phyloP scores from a whole-genome alignment of 768 basidiomycete species.

The Mycena filopes region DNA sequence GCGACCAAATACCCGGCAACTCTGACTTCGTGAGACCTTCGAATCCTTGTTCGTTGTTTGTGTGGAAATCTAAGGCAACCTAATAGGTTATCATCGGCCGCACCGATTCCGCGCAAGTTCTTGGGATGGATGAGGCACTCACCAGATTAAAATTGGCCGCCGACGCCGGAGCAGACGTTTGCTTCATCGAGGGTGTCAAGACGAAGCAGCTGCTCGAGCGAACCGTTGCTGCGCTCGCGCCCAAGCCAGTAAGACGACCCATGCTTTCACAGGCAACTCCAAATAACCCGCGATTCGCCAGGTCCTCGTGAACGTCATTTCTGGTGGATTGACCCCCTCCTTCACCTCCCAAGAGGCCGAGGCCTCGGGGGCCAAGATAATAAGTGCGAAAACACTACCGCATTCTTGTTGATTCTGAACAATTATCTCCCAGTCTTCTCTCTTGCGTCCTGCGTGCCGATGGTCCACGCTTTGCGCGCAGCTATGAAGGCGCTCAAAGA shows the following conservation, averaged over 20 bases:
- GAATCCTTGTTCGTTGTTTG: neutral
- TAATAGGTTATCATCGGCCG: constrained; percentile 75
- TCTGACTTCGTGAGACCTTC: constrained; percentile 73
- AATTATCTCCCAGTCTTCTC: constrained; percentile 66
- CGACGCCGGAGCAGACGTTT: constrained; percentile 81
- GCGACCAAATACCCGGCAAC: constrained; percentile 77
- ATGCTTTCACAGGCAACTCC: neutral
- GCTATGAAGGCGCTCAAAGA: constrained; percentile 81
- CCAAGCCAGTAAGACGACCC: constrained; percentile 65
- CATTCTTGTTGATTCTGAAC: neutral
- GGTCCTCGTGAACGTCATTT: constrained; percentile 84
- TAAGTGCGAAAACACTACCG: constrained; percentile 58
- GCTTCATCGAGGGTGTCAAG: constrained; percentile 84
- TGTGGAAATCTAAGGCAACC: neutral
- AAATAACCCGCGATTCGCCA: constrained; percentile 31
- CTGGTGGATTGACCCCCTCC: constrained; percentile 79
- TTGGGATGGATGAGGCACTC: constrained; percentile 83
- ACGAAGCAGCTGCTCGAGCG: constrained; percentile 70
- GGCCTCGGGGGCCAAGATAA: constrained; percentile 77
- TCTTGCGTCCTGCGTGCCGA: constrained; percentile 79
- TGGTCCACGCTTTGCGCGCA: constrained; percentile 80
- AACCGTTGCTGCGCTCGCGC: constrained; percentile 74
- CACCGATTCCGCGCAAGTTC: constrained; percentile 81
- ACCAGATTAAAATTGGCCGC: constrained; percentile 74
- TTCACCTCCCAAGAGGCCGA: constrained; percentile 79